Evolutionary conservation across 2,329 filamentous ascomycete genomes (phyloP), one percentile per base, ranked within the genome.

Genomic region (Zasmidium angulare): DNA sequence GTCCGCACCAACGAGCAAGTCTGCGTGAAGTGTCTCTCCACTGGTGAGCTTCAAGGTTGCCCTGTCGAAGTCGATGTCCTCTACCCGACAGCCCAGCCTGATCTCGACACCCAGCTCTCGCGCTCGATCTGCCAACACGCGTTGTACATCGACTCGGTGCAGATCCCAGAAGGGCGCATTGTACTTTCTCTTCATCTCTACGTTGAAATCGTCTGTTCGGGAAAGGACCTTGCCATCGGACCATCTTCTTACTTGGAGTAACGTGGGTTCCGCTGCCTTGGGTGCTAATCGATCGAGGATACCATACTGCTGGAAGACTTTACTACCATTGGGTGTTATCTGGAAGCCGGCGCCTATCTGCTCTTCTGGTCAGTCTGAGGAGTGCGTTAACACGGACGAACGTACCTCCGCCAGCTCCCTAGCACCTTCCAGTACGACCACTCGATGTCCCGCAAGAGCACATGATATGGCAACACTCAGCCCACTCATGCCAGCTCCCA

Each of bases 1-100:
- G 62, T 89, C 87, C 0, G 86, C 85, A 0, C 80, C 86, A 1
- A 89, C 77, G 3, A 90, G 75, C 6, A 89, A 71, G 64, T 89
- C 84, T 1, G 78, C 82, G 0, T 71, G 69, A 1, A 77, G 76
- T 1, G 65, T 71, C 3, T 75, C 72, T 0, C 80, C 82, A 3
- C 68, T 67, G 3, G 72, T 71, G 0, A 76, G 78, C 1, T 67
- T 75, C 0, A 84, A 68, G 3, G 74, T 75, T 0, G 79, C 73
- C 0, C 71, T 70, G 11, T 79, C 72, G n/a, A 84, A 80, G 63
- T 84, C 77, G 43, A 86, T 73, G 1, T 71, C 58, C 4, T 69
- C 71, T 0, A 86, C 80, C 46, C 77, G 75, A 21, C 81, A 75
- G 0, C 79, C 79, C 0, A 87, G 74, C 2, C 76, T 65, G 21